Conservation (phyloP, 2,329 filamentous ascomycete genomes). For the Colletotrichum tofieldiae region DNA sequence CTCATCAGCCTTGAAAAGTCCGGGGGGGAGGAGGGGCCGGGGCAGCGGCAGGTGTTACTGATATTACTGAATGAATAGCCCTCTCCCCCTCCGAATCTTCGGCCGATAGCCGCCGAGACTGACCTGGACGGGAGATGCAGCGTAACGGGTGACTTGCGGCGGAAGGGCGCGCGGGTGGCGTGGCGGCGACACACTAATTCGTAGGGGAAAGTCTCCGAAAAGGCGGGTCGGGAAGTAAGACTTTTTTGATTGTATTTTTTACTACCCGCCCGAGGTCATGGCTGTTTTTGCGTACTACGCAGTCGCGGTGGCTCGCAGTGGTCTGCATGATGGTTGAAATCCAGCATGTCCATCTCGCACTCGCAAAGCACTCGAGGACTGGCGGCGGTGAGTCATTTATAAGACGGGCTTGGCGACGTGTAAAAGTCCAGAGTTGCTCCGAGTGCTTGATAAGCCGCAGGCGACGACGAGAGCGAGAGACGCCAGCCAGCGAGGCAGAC, state of each 20-base stretch:
- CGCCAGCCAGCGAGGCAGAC: background rate
- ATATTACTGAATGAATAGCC: no score
- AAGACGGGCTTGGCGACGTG: conserved; percentile 24
- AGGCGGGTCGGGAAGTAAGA: conserved; percentile 10
- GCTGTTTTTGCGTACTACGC: background rate
- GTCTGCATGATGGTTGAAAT: background rate
- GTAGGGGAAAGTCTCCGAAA: conserved; percentile 22
- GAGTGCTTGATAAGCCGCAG: conserved; percentile 28
- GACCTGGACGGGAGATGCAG: conserved; percentile 3
- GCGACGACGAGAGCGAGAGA: background rate
- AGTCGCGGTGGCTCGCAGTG: background rate
- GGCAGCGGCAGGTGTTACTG: background rate
- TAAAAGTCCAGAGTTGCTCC: conserved; percentile 12
- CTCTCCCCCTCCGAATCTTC: conserved; percentile 20
- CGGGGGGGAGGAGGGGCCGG: no score
- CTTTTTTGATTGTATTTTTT: background rate
- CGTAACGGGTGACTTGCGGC: conserved; percentile 24
- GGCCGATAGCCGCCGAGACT: conserved; percentile 17
- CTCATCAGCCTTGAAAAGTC: conserved; percentile 5
- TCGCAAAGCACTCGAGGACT: no score
- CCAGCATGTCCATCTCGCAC: no score
- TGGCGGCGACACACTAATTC: conserved; percentile 1
- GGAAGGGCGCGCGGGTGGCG: conserved; percentile 29
- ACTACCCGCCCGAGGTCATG: background rate
- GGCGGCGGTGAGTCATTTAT: conserved; percentile 9